A percentile compares a stretch with the other conserved stretches of the same genome.
These are phyloP conservation scores for Phialemoniopsis sp. DNA, from an alignment of 2,329 filamentous ascomycete genomes.

Conservation along the genomic window DNA sequence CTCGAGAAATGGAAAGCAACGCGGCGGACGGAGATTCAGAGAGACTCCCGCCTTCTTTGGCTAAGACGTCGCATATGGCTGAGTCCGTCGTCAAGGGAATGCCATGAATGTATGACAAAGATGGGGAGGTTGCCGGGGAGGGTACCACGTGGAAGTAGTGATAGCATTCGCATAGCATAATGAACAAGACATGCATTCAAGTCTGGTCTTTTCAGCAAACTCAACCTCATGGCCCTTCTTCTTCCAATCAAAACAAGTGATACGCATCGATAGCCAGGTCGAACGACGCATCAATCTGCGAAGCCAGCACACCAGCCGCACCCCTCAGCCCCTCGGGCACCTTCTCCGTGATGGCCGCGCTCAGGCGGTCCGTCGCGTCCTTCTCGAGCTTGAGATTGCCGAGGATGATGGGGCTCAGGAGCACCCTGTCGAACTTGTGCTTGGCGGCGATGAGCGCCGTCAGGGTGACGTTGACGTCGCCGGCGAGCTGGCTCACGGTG, in stretches of 20 bases:
- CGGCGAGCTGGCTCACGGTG: conserved; percentile 27
- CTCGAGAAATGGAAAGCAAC: too few species aligned
- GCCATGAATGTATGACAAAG: too few species aligned
- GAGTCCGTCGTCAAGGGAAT: too few species aligned
- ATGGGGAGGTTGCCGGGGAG: too few species aligned
- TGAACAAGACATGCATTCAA: too few species aligned
- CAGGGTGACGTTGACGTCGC: conserved; percentile 31
- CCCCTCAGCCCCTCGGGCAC: conserved; percentile 26
- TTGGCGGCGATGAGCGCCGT: conserved; percentile 31
- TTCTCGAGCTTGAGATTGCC: conserved; percentile 34
- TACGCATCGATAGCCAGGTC: conserved; percentile 27
- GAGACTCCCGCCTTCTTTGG: too few species aligned
- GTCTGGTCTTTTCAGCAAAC: too few species aligned
- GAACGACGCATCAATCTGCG: conserved; percentile 33
- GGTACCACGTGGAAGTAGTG: too few species aligned
- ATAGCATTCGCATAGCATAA: too few species aligned
- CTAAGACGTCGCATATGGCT: too few species aligned
- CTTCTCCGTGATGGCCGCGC: conserved; percentile 30
- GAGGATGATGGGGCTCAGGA: conserved; percentile 36
- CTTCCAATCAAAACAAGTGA: conserved; percentile 8
- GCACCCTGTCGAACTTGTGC: conserved; percentile 36
- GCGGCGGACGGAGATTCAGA: too few species aligned
- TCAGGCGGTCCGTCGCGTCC: conserved; percentile 31
- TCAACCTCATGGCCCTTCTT: too few species aligned
- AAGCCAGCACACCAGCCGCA: conserved; percentile 27